Base-by-base conservation (phyloP, 257 asterid genomes). In the Galeopsis tetrahit region DNA sequence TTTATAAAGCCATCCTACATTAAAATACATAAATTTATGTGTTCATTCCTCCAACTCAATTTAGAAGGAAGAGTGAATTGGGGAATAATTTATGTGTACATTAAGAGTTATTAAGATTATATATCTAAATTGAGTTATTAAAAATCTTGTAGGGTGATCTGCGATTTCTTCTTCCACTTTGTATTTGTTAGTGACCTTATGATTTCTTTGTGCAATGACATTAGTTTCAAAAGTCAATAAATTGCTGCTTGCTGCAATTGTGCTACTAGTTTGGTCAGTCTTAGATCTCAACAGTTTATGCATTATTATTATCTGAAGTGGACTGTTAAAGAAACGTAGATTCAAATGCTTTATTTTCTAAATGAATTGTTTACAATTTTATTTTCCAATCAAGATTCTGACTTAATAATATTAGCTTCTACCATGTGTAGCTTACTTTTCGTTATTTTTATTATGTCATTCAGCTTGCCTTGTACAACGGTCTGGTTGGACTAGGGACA, bases 401-500 rank as follows among this genome's bases (percentile, higher is more conserved):
- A 10, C 62, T 17, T 34, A 36, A 33, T 62, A 62, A 51, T 46
- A 28, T 66, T 74, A 66, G 69, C 70, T 62, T 60, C 49, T 34
- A n/a, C 58, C 58, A n/a, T 5, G n/a, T 6, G 31, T 72, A 44
- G 68, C 74, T 72, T 71, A 64, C 63, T 35, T 35, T 67, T 62
- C 51, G 17, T 71, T 44, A 49, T 8, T 43, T 66, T 49, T 49
- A n/a, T 49, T 17, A 59, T 21, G 31, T 61, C 36, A 14, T 84
- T 77, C 90, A 92, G 96, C 85, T 71, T 88, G 87, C 82, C 78
- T 88, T 52, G 90, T 91, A 75, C 97, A 86, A 75, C 78, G 96
- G 74, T 85, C 95, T 84, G 97, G 97, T 66, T 95, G 99, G 99
- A 95, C 96, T 35, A 88, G 68, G 73, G 90, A 95, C 82, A 80